Evolutionary conservation across 352 stramenopile species (phyloP).

Genomic region (Phytophthora boehmeriae): DNA sequence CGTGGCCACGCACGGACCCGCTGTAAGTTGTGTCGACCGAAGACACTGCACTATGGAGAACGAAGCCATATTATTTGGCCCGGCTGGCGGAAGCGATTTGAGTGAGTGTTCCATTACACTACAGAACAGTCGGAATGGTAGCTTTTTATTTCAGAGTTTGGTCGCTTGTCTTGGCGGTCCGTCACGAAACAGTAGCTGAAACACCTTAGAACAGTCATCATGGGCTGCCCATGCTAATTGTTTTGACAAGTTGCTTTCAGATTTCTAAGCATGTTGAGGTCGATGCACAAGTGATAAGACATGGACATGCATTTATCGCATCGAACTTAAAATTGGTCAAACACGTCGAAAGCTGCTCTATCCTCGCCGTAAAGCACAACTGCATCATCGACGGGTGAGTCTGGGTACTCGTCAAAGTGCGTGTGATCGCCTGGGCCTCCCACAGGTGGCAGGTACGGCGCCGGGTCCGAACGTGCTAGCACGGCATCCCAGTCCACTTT

Average conservation of each 20-base stretch:
- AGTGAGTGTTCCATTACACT: too few relatives aligned
- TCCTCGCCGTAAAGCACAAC: conserved; percentile 87
- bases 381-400: conserved; percentile 88
- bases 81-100: too few relatives aligned
- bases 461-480: conserved; percentile 67
- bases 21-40: conserved; percentile 15
- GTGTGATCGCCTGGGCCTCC: conserved; percentile 86
- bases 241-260: background rate
- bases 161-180: too few relatives aligned
- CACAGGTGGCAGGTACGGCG: conserved; percentile 89
- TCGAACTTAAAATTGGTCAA: conserved; percentile 83
- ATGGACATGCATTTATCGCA: conserved; percentile 37
- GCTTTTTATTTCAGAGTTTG: too few relatives aligned
- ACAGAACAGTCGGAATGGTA: too few relatives aligned
- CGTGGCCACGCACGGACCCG: conserved; percentile 42
- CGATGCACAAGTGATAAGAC: conserved; percentile 1
- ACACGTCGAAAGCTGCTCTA: conserved; percentile 82
- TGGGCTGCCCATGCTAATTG: background rate
- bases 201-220: background rate
- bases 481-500: conserved; percentile 88
- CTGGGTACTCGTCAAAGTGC: conserved; percentile 95
- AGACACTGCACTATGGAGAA: background rate
- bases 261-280: background rate
- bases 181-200: background rate
- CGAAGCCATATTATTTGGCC: too few relatives aligned